Percentiles rank a stretch among this genome's conserved stretches.
Evolutionary conservation across 176 grass and related monocot species (phyloP).

Genomic region (Metroxylon sagu): DNA sequence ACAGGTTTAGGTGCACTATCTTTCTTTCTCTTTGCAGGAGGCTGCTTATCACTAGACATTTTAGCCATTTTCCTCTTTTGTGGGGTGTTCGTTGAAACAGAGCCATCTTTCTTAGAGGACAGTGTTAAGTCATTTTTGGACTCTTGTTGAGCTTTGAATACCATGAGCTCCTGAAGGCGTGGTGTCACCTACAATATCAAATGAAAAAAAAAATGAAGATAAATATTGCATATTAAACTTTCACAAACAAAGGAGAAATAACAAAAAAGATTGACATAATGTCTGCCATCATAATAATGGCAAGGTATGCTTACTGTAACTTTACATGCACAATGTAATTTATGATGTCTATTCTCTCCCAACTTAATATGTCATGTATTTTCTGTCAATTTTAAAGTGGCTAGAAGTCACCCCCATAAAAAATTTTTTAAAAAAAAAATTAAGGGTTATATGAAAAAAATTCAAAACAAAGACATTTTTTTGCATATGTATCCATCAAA

Average conservation of each 20-base stretch:
- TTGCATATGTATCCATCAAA: no score
- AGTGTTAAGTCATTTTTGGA: conserved; percentile 35
- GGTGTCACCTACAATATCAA: conserved; percentile 47
- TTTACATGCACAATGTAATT: no score
- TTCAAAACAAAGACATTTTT: no score
- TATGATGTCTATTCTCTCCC: no score
- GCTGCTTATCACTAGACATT: conserved; percentile 41
- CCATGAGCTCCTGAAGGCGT: conserved; percentile 71
- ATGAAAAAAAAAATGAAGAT: conserved; percentile 1
- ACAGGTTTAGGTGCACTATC: conserved; percentile 33
- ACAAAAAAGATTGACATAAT: not conserved
- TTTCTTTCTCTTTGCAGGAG: conserved; percentile 76
- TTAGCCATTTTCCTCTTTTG: conserved; percentile 75
- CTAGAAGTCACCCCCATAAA: no score
- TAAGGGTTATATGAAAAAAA: no score
- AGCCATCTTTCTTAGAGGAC: conserved; percentile 28
- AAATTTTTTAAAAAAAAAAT: no score
- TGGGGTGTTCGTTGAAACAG: conserved; percentile 36
- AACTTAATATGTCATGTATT: no score
- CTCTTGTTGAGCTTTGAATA: conserved; percentile 72
- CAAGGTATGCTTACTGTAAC: no score
- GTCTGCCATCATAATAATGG: no score
- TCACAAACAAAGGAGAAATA: not conserved
- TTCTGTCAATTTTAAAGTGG: no score
- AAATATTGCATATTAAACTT: not conserved